phyloP scores from a whole-genome alignment of 164 flowering plant species.

The Amborella trichopoda region DNA sequence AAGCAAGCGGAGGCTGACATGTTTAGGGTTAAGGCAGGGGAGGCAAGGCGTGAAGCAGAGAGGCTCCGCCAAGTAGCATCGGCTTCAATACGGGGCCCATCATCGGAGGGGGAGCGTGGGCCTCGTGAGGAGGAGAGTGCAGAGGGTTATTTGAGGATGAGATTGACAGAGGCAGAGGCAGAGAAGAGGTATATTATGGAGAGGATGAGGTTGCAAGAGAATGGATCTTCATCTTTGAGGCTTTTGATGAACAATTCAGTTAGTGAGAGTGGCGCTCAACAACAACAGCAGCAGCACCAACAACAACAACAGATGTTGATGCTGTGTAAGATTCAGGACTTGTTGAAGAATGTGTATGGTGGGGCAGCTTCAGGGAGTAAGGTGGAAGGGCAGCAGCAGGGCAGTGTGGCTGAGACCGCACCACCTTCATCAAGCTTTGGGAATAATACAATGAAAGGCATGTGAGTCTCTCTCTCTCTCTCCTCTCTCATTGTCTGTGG shows the following conservation, averaged over 20 bases:
- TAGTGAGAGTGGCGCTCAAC: slow-evolving; percentile 41
- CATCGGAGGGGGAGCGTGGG: slow-evolving; percentile 78
- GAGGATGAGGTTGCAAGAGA: slow-evolving; percentile 87
- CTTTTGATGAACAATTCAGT: slow-evolving; percentile 41
- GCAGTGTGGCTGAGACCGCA: too few species aligned
- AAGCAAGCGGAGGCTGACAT: slow-evolving; percentile 96
- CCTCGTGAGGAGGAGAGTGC: slow-evolving; percentile 94
- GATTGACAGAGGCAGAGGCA: slow-evolving; percentile 87
- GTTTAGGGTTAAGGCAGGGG: slow-evolving; percentile 93
- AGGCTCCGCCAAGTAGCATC: slow-evolving; percentile 76
- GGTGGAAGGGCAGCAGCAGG: slow-evolving; percentile 30
- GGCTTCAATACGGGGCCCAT: too few species aligned
- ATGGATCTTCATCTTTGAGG: too few species aligned
- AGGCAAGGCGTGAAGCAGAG: slow-evolving; percentile 93
- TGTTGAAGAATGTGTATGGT: slow-evolving; percentile 49
- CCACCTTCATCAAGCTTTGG: not conserved
- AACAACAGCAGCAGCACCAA: too few species aligned
- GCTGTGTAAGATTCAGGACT: slow-evolving; percentile 60
- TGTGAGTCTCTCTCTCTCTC: too few species aligned
- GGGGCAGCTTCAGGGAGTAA: slow-evolving; percentile 26
- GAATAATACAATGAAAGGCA: too few species aligned
- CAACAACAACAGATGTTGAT: slow-evolving; percentile 38
- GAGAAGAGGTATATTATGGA: slow-evolving; percentile 89
- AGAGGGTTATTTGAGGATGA: slow-evolving; percentile 72
- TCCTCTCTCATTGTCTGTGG: too few species aligned